Evolutionary conservation across 2,329 filamentous ascomycete species (phyloP).

Genomic region (Rachicladosporium sp.): DNA sequence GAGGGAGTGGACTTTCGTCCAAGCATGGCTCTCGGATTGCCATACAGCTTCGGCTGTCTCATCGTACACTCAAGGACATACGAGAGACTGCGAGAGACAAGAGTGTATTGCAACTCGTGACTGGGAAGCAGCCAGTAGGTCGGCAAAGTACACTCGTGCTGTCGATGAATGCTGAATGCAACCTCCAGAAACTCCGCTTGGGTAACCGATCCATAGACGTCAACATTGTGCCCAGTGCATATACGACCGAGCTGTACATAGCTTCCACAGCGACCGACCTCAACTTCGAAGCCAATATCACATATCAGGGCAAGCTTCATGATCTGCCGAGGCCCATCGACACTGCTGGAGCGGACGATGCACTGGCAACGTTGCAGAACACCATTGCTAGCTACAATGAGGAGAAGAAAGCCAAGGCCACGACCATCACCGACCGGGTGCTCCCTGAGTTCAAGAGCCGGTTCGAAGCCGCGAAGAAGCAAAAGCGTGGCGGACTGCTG

Average conservation of each 20-base stretch:
- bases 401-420: constrained; percentile 45
- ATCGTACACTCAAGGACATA: constrained; percentile 21
- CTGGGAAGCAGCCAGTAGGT: constrained; percentile 24
- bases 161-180: constrained; percentile 1
- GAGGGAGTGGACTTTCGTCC: too few species aligned
- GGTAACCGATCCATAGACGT: constrained; percentile 45
- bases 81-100: constrained; percentile 17
- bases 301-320: constrained; percentile 36
- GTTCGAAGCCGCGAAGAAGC: constrained; percentile 19
- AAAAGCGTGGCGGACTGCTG: constrained; percentile 13
- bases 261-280: constrained; percentile 33
- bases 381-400: constrained; percentile 47
- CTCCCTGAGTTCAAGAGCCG: constrained; percentile 23
- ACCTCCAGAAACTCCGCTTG: constrained; percentile 39
- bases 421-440: constrained; percentile 23
- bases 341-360: constrained; percentile 45
- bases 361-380: constrained; percentile 46
- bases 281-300: constrained; percentile 45
- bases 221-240: constrained; percentile 39
- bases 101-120: constrained; percentile 20
- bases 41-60: constrained; percentile 20
- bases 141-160: neutral
- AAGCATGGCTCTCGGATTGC: constrained; percentile 14
- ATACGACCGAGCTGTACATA: constrained; percentile 47
- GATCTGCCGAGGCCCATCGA: constrained; percentile 21